Base-by-base conservation (phyloP, 2,329 filamentous ascomycete genomes). In the Grosmannia huntii region DNA sequence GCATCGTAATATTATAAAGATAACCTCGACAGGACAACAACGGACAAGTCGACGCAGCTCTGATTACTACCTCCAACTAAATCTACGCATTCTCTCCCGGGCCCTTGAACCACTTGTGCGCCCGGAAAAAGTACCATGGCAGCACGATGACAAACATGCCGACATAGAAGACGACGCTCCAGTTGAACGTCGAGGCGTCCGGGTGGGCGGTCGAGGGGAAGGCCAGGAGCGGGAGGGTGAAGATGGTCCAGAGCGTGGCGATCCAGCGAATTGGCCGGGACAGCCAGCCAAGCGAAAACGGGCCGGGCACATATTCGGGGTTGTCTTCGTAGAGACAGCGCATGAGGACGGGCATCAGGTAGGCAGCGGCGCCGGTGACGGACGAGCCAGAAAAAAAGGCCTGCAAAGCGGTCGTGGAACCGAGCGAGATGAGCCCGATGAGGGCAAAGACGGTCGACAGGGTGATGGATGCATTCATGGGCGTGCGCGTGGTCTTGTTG, bases 291-390 rank as follows among this genome's bases (percentile, higher is more conserved):
- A 59, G 38, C 5, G 5, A 36, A 21, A 38, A 59, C 0, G 57
- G 57, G 1, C 57, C 57, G 0, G 57, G 57, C 6, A 56, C 53
- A 10, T 59, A 59, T 0, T 52, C 36, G 9, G 57, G 57, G 25
- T 59, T 59, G n/a, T 55, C 27, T 23, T 59, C 57, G 38, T 59
- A 59, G 6, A 59, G 36, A 12, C 57, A 59, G 31, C 57, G 31
- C 57, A 59, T 59, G 28, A 59, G 48, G 0, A 59, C 49, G 5
- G 57, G 57, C 57, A 59, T 59, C 19, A 59, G 57, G 28, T 59
- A 59, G 2, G 57, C 53, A 0, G 53, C 46, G 0, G 57, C 57
- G 1, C 57, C 57, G 5, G 53, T 52, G 9, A 59, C 57, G 23
- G 57, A 59, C 9, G 57, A 59, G 4, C 57, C 57, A 5, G 53